Conservation (phyloP, 1,284 basidiomycete genomes). For the Takashimella tepidaria region DNA sequence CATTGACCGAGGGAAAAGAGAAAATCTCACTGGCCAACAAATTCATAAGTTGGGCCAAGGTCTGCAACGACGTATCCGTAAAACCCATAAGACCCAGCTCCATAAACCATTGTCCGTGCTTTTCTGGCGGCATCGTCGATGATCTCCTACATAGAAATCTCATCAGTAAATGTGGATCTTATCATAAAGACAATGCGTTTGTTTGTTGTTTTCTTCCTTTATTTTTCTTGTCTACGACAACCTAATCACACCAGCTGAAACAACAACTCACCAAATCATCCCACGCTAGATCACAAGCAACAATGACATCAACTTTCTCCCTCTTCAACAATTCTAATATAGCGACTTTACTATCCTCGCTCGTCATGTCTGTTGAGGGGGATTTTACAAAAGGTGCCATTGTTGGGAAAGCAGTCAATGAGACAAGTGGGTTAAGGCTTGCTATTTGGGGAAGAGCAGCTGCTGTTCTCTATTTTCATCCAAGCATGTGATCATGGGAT, state of each 20-base stretch:
- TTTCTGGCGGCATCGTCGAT: constrained; percentile 72
- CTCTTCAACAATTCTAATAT: constrained; percentile 58
- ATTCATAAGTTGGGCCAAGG: constrained; percentile 70
- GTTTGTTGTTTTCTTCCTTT: too few relatives aligned
- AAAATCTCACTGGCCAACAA: constrained; percentile 66
- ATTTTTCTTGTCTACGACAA: too few relatives aligned
- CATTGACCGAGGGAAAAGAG: background rate
- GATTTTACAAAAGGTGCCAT: constrained; percentile 51
- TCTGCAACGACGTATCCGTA: constrained; percentile 93
- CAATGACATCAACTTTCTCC: constrained; percentile 68
- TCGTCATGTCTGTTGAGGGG: constrained; percentile 1
- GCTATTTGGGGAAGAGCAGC: constrained; percentile 78
- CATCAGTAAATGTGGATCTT: too few relatives aligned
- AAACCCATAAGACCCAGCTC: constrained; percentile 83
- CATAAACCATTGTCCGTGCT: constrained; percentile 73
- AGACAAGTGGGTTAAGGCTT: constrained; percentile 86
- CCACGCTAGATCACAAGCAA: constrained; percentile 69
- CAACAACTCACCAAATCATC: constrained; percentile 61
- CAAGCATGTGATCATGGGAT: too few relatives aligned
- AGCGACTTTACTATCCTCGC: constrained; percentile 45
- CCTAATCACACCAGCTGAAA: constrained; percentile 11
- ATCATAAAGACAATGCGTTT: too few relatives aligned
- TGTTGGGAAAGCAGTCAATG: constrained; percentile 61
- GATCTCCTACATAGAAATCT: constrained; percentile 55
- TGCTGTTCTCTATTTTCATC: constrained; percentile 62